These are phyloP conservation scores for Pyrus hybrid DNA, from an alignment of 331 rosid species.

Conservation along the genomic window DNA sequence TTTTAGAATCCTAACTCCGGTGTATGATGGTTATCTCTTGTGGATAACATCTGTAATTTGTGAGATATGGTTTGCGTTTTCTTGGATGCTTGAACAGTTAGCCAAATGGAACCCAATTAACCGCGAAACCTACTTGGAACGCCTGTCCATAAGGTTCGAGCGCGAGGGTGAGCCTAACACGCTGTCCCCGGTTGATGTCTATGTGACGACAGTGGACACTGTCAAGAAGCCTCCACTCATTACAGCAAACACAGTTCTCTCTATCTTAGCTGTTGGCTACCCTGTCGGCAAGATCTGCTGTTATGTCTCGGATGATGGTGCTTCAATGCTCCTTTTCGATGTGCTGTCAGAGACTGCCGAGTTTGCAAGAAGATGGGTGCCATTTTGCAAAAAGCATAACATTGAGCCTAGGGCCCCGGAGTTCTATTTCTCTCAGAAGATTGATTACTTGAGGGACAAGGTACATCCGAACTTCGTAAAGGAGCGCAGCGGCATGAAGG, in stretches of 20 bases:
- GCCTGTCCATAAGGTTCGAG: constrained; percentile 65
- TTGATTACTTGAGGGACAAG: constrained; percentile 90
- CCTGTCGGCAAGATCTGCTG: constrained; percentile 73
- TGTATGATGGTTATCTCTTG: constrained; percentile 51
- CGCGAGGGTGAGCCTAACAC: constrained; percentile 59
- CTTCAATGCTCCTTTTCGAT: constrained; percentile 75
- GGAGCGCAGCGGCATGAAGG: constrained; percentile 94
- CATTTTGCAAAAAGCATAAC: constrained; percentile 63
- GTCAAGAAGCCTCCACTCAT: constrained; percentile 75
- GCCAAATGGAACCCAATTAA: constrained; percentile 86
- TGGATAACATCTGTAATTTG: constrained; percentile 82
- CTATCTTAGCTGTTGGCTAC: constrained; percentile 70
- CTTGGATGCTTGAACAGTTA: constrained; percentile 82
- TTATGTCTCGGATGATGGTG: constrained; percentile 90
- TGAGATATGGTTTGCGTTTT: constrained; percentile 79
- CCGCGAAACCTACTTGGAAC: constrained; percentile 67
- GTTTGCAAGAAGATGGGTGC: constrained; percentile 89
- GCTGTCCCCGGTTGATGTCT: constrained; percentile 56
- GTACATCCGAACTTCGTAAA: constrained; percentile 63
- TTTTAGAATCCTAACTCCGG: constrained; percentile 64
- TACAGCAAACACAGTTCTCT: constrained; percentile 77
- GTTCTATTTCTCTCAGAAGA: constrained; percentile 69
- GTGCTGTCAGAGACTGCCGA: constrained; percentile 73
- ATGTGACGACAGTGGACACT: constrained; percentile 77
- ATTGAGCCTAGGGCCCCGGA: constrained; percentile 89